Conservation (phyloP, 2,329 filamentous ascomycete genomes). For the Ophiostoma himal-ulmi region DNA sequence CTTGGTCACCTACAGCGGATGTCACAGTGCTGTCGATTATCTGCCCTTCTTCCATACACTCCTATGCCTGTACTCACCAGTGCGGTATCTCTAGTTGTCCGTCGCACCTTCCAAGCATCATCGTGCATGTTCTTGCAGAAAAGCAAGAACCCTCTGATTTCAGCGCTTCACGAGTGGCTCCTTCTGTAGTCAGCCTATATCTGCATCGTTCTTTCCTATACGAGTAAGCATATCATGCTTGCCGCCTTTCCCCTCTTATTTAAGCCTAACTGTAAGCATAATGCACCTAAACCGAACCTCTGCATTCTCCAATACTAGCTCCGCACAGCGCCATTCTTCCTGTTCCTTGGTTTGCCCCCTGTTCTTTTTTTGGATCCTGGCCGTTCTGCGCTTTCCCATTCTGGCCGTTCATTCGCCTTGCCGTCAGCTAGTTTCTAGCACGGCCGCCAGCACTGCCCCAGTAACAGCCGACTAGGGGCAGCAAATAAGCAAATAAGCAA, state of each 20-base stretch:
- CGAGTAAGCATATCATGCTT: too few species aligned
- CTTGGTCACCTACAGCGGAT: not conserved
- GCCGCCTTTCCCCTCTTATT: not conserved
- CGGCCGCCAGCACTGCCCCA: slow-evolving; percentile 11
- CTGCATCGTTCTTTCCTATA: not conserved
- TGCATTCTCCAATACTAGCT: not conserved
- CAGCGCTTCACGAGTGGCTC: not conserved
- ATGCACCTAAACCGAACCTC: not conserved
- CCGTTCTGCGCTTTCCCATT: not conserved
- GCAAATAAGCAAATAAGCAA: not conserved
- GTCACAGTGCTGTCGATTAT: not conserved
- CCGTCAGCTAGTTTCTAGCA: not conserved
- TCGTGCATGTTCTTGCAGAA: too few species aligned
- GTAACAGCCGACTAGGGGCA: slow-evolving; percentile 9
- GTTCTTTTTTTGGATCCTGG: slow-evolving; percentile 10
- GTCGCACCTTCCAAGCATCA: too few species aligned
- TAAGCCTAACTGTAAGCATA: slow-evolving; percentile 5
- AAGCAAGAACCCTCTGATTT: too few species aligned
- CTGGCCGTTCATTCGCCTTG: not conserved
- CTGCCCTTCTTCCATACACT: too few species aligned
- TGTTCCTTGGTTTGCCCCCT: slow-evolving; percentile 6
- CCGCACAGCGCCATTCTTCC: slow-evolving; percentile 1
- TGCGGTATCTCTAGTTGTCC: too few species aligned
- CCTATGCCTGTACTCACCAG: too few species aligned
- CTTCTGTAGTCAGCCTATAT: not conserved